Conservation (phyloP, 148 eudicot species). For the Camellia granthamiana region DNA sequence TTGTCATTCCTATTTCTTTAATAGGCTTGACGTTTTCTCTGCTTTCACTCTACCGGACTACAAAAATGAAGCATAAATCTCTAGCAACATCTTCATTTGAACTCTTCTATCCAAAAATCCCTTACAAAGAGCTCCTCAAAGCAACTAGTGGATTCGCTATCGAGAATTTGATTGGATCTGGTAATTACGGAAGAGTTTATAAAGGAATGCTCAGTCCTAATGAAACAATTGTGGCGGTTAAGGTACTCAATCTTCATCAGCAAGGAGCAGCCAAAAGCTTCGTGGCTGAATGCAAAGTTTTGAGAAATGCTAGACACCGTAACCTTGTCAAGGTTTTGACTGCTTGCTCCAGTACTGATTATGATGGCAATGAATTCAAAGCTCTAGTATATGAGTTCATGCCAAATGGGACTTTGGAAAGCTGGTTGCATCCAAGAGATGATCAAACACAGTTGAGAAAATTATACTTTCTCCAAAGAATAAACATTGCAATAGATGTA, state of each 20-base stretch:
- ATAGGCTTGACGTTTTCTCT: too few species aligned
- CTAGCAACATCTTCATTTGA: background rate
- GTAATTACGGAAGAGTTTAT: background rate
- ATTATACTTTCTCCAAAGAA: background rate
- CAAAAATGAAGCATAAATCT: background rate
- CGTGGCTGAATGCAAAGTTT: background rate
- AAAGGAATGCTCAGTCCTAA: background rate
- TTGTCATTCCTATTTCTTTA: too few species aligned
- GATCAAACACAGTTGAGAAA: background rate
- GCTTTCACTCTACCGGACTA: background rate
- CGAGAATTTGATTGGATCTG: background rate
- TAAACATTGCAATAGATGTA: background rate
- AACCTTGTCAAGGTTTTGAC: background rate
- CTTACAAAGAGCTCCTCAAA: background rate
- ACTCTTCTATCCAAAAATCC: background rate
- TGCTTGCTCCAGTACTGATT: background rate
- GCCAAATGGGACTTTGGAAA: background rate
- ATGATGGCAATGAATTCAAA: background rate
- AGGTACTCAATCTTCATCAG: background rate
- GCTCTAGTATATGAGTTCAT: background rate
- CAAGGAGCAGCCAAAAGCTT: constrained; percentile 5
- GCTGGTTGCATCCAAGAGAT: background rate
- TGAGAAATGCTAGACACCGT: background rate
- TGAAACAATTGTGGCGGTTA: background rate
- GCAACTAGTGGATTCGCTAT: background rate